These are phyloP conservation scores for Tubosaeta sp. DNA, from an alignment of 768 basidiomycete species.

Conservation along the genomic window DNA sequence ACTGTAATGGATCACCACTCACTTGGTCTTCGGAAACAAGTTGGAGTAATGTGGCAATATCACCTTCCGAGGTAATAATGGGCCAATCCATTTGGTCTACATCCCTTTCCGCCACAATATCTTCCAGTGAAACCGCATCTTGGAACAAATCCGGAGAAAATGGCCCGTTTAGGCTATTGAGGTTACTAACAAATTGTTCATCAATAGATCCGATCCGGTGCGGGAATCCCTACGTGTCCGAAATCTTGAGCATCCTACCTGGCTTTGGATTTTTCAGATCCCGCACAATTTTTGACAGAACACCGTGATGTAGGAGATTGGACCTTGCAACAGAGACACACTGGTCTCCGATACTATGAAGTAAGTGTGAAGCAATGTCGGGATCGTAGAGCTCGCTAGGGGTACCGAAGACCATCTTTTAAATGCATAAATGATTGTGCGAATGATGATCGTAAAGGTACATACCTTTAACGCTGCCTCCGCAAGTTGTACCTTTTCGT, in stretches of 20 bases:
- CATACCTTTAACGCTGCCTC: constrained; percentile 70
- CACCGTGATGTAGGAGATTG: constrained; percentile 57
- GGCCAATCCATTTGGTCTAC: constrained; percentile 75
- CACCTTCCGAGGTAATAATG: constrained; percentile 73
- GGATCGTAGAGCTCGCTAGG: constrained; percentile 65
- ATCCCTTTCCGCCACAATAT: constrained; percentile 45
- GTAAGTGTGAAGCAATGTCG: constrained; percentile 51
- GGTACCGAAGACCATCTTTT: constrained; percentile 73
- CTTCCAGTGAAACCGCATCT: constrained; percentile 65
- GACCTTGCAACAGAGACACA: constrained; percentile 52
- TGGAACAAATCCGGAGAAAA: constrained; percentile 62
- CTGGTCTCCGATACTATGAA: constrained; percentile 54
- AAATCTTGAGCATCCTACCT: constrained; percentile 72
- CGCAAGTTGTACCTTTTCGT: constrained; percentile 48
- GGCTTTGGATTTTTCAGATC: constrained; percentile 62
- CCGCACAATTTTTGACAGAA: constrained; percentile 62
- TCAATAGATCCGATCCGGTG: neutral
- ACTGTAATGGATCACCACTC: constrained; percentile 8
- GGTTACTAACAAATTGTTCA: constrained; percentile 45
- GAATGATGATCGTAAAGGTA: neutral
- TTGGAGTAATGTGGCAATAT: constrained; percentile 69
- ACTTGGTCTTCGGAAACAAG: constrained; percentile 82
- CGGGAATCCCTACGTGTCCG: constrained; percentile 49
- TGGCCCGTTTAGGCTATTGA: constrained; percentile 60
- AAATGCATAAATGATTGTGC: neutral